Conservation (phyloP, 305 asterid species). For the Fraxinus paxiana region DNA sequence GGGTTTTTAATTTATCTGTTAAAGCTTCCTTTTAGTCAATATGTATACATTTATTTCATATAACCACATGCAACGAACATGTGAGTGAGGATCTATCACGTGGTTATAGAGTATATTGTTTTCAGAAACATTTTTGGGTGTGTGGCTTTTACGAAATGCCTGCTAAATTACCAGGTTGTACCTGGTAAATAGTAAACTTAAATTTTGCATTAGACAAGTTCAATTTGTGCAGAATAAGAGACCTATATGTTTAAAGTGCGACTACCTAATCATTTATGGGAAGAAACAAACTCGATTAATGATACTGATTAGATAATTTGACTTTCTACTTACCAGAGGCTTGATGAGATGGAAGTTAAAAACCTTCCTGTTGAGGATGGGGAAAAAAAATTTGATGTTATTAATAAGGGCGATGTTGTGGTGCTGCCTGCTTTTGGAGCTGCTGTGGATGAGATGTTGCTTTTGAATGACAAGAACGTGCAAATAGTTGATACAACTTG, state of each 20-base stretch:
- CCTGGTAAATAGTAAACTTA: background rate
- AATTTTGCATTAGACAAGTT: background rate
- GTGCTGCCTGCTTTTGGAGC: constrained; percentile 98
- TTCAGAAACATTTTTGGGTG: background rate
- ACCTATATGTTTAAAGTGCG: background rate
- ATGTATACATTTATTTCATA: background rate
- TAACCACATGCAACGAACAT: background rate
- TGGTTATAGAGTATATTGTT: background rate
- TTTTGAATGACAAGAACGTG: constrained; percentile 64
- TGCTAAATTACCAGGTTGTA: too few relatives aligned
- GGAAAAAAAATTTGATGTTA: constrained; percentile 60
- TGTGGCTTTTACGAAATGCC: background rate
- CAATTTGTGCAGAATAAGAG: background rate
- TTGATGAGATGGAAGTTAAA: constrained; percentile 70
- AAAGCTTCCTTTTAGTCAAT: background rate
- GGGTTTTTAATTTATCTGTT: background rate
- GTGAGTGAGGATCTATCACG: background rate
- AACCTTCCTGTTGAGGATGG: constrained; percentile 65
- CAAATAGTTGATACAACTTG: constrained; percentile 84
- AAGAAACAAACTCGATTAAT: constrained; percentile 9
- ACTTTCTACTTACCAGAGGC: constrained; percentile 43
- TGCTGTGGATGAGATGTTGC: constrained; percentile 76
- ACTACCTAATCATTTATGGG: background rate
- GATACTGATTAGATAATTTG: constrained; percentile 6
- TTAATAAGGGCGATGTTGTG: constrained; percentile 81